Evolutionary conservation across 2,329 filamentous ascomycete genomes (phyloP).

Genomic region (Talaromyces sp.): DNA sequence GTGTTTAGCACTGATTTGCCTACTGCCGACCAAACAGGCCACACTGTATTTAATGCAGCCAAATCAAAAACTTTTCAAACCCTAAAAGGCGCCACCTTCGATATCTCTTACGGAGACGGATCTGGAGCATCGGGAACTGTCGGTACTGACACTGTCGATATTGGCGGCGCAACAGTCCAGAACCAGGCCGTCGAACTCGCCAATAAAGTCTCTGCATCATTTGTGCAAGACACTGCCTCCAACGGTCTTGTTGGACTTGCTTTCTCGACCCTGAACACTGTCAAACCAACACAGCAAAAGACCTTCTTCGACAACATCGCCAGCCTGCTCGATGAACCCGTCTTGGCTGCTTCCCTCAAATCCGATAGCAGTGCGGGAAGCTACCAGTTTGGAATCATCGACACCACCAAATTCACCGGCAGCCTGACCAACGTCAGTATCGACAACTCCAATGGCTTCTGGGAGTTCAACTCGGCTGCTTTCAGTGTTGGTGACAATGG

Average conservation of each 20-base stretch:
- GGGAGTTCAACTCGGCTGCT: slow-evolving; percentile 59
- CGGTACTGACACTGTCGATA: slow-evolving; percentile 63
- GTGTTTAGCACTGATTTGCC: slow-evolving; percentile 63
- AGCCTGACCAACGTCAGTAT: slow-evolving; percentile 60
- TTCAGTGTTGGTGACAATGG: slow-evolving; percentile 53
- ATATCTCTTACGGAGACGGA: slow-evolving; percentile 66
- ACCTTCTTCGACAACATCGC: slow-evolving; percentile 73
- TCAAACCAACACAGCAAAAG: slow-evolving; percentile 60
- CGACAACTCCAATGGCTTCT: slow-evolving; percentile 63
- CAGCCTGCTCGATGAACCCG: slow-evolving; percentile 56
- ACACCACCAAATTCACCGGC: slow-evolving; percentile 61
- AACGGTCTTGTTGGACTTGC: slow-evolving; percentile 69
- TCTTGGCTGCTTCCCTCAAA: slow-evolving; percentile 69
- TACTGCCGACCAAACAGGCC: slow-evolving; percentile 44
- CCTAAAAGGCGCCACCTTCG: slow-evolving; percentile 54
- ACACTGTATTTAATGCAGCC: slow-evolving; percentile 54
- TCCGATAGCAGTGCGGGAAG: slow-evolving; percentile 54
- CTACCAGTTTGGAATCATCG: slow-evolving; percentile 73
- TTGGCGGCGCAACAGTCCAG: slow-evolving; percentile 61
- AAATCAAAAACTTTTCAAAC: slow-evolving; percentile 52
- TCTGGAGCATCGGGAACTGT: slow-evolving; percentile 61
- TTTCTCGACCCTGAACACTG: slow-evolving; percentile 63
- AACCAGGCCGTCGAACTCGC: slow-evolving; percentile 67
- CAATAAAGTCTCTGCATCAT: slow-evolving; percentile 55
- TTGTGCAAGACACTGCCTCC: slow-evolving; percentile 57